Base-by-base conservation (phyloP, 352 stramenopile genomes). In the Elongisporangium senticosum region DNA sequence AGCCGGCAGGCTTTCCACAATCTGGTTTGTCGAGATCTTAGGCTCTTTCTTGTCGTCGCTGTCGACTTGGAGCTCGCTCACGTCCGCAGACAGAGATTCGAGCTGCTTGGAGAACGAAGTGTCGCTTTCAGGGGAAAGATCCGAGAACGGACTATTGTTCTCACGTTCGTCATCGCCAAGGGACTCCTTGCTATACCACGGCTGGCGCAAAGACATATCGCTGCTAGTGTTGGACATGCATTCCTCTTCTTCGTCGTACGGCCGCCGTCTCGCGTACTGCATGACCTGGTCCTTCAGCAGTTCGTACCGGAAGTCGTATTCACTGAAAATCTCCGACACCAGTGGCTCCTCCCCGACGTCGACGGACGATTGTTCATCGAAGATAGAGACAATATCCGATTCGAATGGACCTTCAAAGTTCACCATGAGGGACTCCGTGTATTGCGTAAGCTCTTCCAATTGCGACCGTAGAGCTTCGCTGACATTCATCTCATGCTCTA, bases 361-460 rank as follows among this genome's bases (percentile, higher is more conserved):
- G 2, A 71, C 71, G 0, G 65, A 65, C 22, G 65, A 69, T 33
- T 83, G 68, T 40, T 80, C 71, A 19, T 63, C 71, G 62, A 77
- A 82, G 33, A 82, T 57, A 3, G 73, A 85, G 51, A 72, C 79
- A 19, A 80, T 19, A 23, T 85, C 75, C 26, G 75, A 80, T 43
- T 43, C 33, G 33, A 43, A 43, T 15, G 33, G 33, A 43, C 33
- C 33, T 43, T 43, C 33, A 43, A 43, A 43, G 11, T 43, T 43
- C 33, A 43, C 68, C 26, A 87, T 82, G 19, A 86, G 49, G 14
- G 83, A 87, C 56, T 86, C 82, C 7, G 75, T 85, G 57, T 89
- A 89, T 63, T 84, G 65, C 26, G 82, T 88, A 39, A 89, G 57
- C 53, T 89, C 83, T 62, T 88, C 79, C 8, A 91, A 68, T 49